Evolutionary conservation across 2,329 filamentous ascomycete genomes (phyloP), one percentile per base, ranked within the genome.

Genomic region (Boeremia exigua): DNA sequence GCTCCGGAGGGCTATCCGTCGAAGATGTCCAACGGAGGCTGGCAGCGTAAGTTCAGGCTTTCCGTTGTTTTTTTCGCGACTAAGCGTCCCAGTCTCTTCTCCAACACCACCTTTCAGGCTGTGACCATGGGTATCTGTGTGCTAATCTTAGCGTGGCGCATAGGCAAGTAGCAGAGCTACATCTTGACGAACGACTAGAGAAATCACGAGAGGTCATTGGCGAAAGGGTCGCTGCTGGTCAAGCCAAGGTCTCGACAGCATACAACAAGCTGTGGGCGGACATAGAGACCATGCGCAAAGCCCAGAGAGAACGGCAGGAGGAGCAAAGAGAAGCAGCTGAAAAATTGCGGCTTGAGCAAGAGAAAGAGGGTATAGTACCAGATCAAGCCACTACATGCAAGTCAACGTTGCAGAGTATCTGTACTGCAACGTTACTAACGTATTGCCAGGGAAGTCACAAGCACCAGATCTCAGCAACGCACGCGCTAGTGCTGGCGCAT

Each of bases 11-110:
- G 0, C 82, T 99, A 17, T 93, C 89, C 1, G 92, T 99, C 60
- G 95, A 98, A 64, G 95, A 99, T 73, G 89, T 99, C 11, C 94
- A 97, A 73, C 86, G 95, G 46, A 85, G 95, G 23, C 84, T 99
- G 30, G 88, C 92, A 32, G 90, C 96, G 74, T 75, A 72, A 60
- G 71, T 72, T 19, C 2, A 33, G 37, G 25, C 40, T 47, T 54
- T 60, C 56, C 59, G 45, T 56, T 59, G 57, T 56, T 43, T 39
- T 40, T 49, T 42, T 40, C 56, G 56, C 66, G 50, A 70, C 67
- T 73, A 71, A 72, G 57, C 39, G 38, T 54, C 44, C 52, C 68
- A 73, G 70, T 68, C 62, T 73, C 38, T 65, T 69, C 33, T 64
- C 63, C 55, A 59, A 65, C 37, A 54, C 69, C 43, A 69, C 63